Percentiles rank a stretch among this genome's conserved stretches.
Evolutionary conservation across 225 moss, liverwort and hornwort species (phyloP).

Genomic region (Antitrichia curtipendula): DNA sequence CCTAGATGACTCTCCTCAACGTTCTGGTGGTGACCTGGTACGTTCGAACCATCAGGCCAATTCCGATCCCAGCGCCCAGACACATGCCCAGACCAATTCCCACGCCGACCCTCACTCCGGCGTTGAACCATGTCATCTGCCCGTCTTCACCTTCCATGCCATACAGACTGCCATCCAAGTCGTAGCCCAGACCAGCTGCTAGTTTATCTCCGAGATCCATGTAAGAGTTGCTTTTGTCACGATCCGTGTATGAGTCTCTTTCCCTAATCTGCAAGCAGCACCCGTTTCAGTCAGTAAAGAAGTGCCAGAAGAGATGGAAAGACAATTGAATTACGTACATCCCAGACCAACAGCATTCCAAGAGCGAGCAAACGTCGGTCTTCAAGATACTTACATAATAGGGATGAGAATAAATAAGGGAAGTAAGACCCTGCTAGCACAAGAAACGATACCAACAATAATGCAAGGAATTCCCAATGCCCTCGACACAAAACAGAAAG

Average conservation of each 20-base stretch:
- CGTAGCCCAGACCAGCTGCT: conserved; percentile 15
- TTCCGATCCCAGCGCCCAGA: conserved; percentile 44
- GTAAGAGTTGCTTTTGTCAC: neutral
- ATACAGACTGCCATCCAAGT: conserved; percentile 23
- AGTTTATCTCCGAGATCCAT: conserved; percentile 27
- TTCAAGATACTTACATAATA: neutral
- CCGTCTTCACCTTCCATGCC: conserved; percentile 47
- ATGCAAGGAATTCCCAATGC: neutral
- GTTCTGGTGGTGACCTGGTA: conserved; percentile 50
- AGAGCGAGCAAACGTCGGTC: neutral
- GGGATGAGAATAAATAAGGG: neutral
- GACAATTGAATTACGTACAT: neutral
- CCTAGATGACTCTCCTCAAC: conserved; percentile 37
- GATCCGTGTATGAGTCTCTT: conserved; percentile 2
- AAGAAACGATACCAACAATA: neutral
- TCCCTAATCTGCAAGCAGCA: conserved; percentile 15
- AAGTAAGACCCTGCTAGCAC: neutral
- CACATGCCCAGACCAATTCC: conserved; percentile 58
- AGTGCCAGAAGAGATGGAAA: neutral
- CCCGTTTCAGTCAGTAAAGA: neutral
- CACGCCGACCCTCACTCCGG: conserved; percentile 52
- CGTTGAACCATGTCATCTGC: conserved; percentile 54
- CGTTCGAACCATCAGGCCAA: conserved; percentile 44
- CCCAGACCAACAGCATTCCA: neutral
- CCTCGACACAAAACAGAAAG: neutral